Conservation (phyloP, 129 eudicot genomes). For the Cynara cardunculus region DNA sequence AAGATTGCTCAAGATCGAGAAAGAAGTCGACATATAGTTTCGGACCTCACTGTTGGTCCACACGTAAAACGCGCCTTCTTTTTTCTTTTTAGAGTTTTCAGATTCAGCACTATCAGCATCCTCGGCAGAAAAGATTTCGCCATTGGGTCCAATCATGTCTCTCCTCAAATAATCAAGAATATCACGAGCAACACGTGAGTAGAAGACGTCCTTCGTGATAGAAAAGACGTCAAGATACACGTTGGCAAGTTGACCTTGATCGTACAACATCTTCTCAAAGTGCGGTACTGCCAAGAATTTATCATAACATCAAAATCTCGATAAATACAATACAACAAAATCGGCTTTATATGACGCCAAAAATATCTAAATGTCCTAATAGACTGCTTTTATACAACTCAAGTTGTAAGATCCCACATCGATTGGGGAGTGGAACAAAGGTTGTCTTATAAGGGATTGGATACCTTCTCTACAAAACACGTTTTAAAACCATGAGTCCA, state of each 20-base stretch:
- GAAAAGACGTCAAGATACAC: constrained; percentile 68
- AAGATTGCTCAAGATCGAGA: neutral
- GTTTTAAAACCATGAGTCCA: no score
- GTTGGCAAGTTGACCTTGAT: constrained; percentile 88
- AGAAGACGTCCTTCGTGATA: constrained; percentile 60
- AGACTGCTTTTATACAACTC: no score
- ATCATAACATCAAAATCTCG: neutral
- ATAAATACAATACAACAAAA: no score
- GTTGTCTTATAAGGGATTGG: no score
- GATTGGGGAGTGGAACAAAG: no score
- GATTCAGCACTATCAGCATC: constrained; percentile 93
- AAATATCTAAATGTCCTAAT: no score
- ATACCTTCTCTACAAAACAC: no score
- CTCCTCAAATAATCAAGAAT: constrained; percentile 87
- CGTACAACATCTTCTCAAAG: constrained; percentile 96
- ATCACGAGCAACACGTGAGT: constrained; percentile 68
- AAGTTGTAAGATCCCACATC: no score
- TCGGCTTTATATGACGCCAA: no score
- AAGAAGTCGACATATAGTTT: neutral
- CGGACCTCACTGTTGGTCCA: constrained; percentile 75
- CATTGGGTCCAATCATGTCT: constrained; percentile 80
- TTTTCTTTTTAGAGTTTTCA: constrained; percentile 58
- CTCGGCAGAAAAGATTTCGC: constrained; percentile 91
- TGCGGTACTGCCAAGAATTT: constrained; percentile 79
- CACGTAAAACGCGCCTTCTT: constrained; percentile 92